phyloP scores from a whole-genome alignment of 345 rosid species.

The Eucalyptus cloeziana region DNA sequence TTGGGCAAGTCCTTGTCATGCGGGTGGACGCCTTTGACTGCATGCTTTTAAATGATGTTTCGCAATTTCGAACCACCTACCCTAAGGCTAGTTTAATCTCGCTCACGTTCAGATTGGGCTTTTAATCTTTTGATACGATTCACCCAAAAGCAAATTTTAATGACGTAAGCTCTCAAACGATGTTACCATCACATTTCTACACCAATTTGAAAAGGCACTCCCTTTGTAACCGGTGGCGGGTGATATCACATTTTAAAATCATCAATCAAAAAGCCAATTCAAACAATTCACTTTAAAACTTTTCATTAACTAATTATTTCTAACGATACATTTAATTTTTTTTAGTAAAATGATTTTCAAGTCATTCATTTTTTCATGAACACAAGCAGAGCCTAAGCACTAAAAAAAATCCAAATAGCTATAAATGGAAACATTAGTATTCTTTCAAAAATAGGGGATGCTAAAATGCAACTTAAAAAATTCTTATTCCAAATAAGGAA shows the following conservation, averaged over 20 bases:
- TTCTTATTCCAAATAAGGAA: not conserved
- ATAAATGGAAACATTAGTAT: not conserved
- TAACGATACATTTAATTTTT: fast-evolving
- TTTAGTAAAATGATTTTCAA: no score
- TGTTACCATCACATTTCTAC: not conserved
- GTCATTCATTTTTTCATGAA: no score
- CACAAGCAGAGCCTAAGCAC: no score
- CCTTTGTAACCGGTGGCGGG: fast-evolving
- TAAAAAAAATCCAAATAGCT: not conserved
- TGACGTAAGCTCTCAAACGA: not conserved
- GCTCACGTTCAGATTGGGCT: not conserved
- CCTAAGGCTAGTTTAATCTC: not conserved
- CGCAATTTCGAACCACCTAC: not conserved
- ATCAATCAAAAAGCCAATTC: not conserved
- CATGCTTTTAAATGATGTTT: no score
- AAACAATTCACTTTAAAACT: no score
- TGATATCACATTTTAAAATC: not conserved
- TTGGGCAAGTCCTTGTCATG: not conserved
- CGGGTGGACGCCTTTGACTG: not conserved
- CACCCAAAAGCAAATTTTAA: not conserved
- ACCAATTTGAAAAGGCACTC: not conserved
- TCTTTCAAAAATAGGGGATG: not conserved
- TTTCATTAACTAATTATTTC: no score
- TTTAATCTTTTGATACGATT: fast-evolving
- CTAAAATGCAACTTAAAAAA: not conserved